Evolutionary conservation across 2,329 filamentous ascomycete species (phyloP), one percentile per base, ranked within the genome.

Genomic region (Penicillium sp.): DNA sequence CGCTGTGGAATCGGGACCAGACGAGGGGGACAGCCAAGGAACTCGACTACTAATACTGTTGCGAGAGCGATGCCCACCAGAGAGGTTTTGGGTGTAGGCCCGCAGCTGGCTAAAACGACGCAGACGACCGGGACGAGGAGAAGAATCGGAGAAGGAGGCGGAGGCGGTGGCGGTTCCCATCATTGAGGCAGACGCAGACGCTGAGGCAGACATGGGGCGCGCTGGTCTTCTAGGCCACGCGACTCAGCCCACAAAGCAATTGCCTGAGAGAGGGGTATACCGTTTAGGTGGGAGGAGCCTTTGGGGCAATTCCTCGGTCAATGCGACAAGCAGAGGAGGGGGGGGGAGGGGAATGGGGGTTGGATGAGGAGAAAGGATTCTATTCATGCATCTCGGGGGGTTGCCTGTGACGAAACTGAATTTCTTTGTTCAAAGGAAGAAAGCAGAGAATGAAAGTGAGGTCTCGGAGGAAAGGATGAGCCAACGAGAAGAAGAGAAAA

Each of bases 51-150:
- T 69, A 29, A 75, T 54, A 53, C 70, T 72, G 54, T 71, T 70
- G 49, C 71, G 72, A 56, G 66, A 65, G 28, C 66, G 71, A 45
- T 67, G 64, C 21, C 58, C 52, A 50, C 51, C 57, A 21, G 66
- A 59, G 42, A 65, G 66, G 49, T 64, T 67, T 42, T 74, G 68
- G 2, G 72, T 72, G 60, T 74, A 74, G 36, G 71, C 66, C 52
- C 73, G 70, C 51, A 76, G 66, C 63, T 73, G 72, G 66, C 72
- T 76, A 43, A 77, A 62, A 45, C 74, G 71, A 42, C 73, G 72
- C 55, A 75, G 66, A 51, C 69, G 71, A 48, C 72, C 67, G 42
- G 67, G 63, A 58, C 72, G 71, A 65, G 60, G 56, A 51, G 56
- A 55, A 54, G 56, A 55, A 51, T 73, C 70, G 54, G 70, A 58